These are phyloP conservation scores for Verbena officinalis DNA, from an alignment of 257 asterid genomes.

Conservation along the genomic window DNA sequence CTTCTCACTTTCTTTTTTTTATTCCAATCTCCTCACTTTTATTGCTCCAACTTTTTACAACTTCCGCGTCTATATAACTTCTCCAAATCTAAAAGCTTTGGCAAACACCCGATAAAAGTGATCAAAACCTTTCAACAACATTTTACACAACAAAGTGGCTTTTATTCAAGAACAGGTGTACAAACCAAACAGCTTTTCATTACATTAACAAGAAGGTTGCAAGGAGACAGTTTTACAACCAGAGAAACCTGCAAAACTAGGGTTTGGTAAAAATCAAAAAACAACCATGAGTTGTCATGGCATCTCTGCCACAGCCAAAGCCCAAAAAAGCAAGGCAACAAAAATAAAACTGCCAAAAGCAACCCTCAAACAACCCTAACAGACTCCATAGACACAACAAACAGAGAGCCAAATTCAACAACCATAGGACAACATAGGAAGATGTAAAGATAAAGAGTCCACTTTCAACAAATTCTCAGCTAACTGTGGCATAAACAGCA, in stretches of 20 bases:
- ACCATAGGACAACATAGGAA: slow-evolving; percentile 34
- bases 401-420: slow-evolving; percentile 41
- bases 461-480: slow-evolving; percentile 43
- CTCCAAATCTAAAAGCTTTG: no score
- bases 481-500: slow-evolving; percentile 50
- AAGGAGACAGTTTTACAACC: slow-evolving; percentile 40
- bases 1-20: no score
- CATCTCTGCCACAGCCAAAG: slow-evolving; percentile 67
- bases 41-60: no score
- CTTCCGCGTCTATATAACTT: no score
- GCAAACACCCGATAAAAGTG: no score
- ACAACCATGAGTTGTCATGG: slow-evolving; percentile 53
- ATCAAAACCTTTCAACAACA: no score
- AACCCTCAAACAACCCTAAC: slow-evolving; percentile 37
- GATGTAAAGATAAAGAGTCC: slow-evolving; percentile 44
- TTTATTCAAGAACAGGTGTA: slow-evolving; percentile 37
- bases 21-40: no score
- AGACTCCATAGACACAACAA: slow-evolving; percentile 27
- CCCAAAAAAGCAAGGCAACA: slow-evolving; percentile 53
- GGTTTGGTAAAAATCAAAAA: slow-evolving; percentile 57
- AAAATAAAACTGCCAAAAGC: slow-evolving; percentile 53
- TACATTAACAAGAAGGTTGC: slow-evolving; percentile 44
- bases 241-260: slow-evolving; percentile 64
- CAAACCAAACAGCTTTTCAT: background rate
- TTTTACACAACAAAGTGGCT: background rate